Conservation (phyloP, 2,329 filamentous ascomycete genomes). For the Penicillium sp. region DNA sequence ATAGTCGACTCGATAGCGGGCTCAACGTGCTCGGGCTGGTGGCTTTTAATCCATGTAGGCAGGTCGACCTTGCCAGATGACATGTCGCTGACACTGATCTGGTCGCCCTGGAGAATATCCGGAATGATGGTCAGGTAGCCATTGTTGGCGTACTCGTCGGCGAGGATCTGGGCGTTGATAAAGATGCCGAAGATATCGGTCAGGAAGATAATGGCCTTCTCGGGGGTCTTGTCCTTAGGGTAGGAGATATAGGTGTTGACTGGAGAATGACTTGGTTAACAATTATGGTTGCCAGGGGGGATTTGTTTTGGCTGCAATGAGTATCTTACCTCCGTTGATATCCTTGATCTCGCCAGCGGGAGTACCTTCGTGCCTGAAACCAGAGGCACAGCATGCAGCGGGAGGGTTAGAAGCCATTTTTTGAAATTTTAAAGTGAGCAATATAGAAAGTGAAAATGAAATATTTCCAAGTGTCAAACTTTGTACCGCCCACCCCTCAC, state of each 20-base stretch:
- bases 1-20: constrained; percentile 52
- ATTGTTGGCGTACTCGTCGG: constrained; percentile 71
- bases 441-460: background rate
- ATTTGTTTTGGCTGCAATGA: background rate
- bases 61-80: constrained; percentile 49
- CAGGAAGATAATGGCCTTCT: constrained; percentile 56
- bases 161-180: constrained; percentile 62
- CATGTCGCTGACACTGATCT: constrained; percentile 53
- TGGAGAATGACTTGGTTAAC: constrained; percentile 23
- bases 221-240: constrained; percentile 49
- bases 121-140: constrained; percentile 68
- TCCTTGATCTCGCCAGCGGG: constrained; percentile 48
- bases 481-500: background rate
- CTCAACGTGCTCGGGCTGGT: constrained; percentile 52
- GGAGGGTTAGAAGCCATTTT: constrained; percentile 54
- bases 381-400: constrained; percentile 47
- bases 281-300: background rate
- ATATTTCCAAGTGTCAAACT: background rate
- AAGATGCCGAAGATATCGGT: constrained; percentile 60
- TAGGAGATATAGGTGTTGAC: constrained; percentile 57
- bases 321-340: constrained; percentile 44
- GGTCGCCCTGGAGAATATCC: constrained; percentile 68
- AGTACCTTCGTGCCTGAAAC: constrained; percentile 53
- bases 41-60: constrained; percentile 48
- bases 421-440: constrained; percentile 5